Evolutionary conservation across 345 rosid genomes (phyloP), one percentile per base, ranked within the genome.

Genomic region (Ailanthus altissimus): DNA sequence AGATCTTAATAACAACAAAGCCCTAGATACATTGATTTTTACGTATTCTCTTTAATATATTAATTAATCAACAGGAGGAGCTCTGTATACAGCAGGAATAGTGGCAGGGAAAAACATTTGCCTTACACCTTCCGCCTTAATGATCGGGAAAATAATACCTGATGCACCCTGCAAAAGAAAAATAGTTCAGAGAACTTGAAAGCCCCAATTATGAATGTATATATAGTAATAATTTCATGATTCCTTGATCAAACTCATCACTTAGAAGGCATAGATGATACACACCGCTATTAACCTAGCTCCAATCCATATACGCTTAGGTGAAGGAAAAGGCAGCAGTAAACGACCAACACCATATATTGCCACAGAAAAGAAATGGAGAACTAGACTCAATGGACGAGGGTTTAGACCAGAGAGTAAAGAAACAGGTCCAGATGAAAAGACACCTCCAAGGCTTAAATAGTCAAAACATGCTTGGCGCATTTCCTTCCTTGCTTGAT

Each of bases 351-450:
- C 86, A 12, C 91, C 91, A 38, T 77, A 88, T 9, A 86, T 80
- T 26, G 88, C 91, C 16, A 86, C 89, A 8, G 88, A 85, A 62
- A 88, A 86, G 84, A 88, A 88, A 79, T 88, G 88, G 59, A 81
- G 84, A 74, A 86, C 88, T 23, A 88, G 81, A 45, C 85, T 84
- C 76, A 86, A 70, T 0, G 89, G 91, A 14, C 83, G 60, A 14
- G 88, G 88, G 75, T 88, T 86, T 77, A 88, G 77, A 78, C 91
- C 91, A 0, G 91, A 84, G 26, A 88, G 89, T 74, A 88, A 67
- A 75, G 89, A 81, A 12, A 86, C 82, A 0, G 91, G 89, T 74
- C 89, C 89, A 0, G 82, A 70, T 15, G 91, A 86, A 21, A 79
- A 86, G 26, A 76, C 69, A 26, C 91, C 91, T 56, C 89, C 91